A percentile compares a stretch with the other conserved stretches of the same genome.
phyloP scores from a whole-genome alignment of 2,329 filamentous ascomycete genomes.

The Apiospora arundinis region DNA sequence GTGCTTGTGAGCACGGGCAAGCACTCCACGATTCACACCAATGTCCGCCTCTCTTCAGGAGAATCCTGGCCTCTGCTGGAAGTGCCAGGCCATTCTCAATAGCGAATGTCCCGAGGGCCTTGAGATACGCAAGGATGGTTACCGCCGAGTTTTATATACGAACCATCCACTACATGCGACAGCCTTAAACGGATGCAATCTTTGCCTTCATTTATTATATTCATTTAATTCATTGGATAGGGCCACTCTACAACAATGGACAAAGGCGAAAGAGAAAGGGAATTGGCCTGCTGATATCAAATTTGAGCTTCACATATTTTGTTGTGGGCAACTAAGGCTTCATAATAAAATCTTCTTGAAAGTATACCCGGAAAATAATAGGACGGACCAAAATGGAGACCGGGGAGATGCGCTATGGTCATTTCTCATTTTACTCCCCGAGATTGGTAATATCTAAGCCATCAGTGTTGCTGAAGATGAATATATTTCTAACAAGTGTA shows the following conservation, averaged over 20 bases:
- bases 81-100: not conserved
- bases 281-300: not conserved
- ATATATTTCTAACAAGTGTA: not conserved
- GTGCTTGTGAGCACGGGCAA: too few relatives aligned
- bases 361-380: not conserved
- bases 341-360: not conserved
- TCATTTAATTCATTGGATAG: not conserved
- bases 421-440: not conserved
- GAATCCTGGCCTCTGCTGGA: not conserved
- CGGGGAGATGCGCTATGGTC: too few relatives aligned
- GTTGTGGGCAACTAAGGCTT: not conserved
- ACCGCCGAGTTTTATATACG: not conserved
- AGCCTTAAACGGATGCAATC: not conserved
- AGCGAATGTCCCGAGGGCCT: not conserved
- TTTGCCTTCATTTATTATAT: not conserved
- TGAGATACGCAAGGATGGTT: rapidly evolving
- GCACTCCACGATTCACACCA: too few relatives aligned
- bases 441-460: not conserved
- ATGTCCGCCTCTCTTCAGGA: not conserved
- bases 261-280: not conserved
- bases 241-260: not conserved
- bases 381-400: too few relatives aligned
- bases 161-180: not conserved
- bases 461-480: too few relatives aligned
- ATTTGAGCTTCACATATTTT: not conserved